Conservation (phyloP, 495 filamentous ascomycete species). For the Evernia prunastri region DNA sequence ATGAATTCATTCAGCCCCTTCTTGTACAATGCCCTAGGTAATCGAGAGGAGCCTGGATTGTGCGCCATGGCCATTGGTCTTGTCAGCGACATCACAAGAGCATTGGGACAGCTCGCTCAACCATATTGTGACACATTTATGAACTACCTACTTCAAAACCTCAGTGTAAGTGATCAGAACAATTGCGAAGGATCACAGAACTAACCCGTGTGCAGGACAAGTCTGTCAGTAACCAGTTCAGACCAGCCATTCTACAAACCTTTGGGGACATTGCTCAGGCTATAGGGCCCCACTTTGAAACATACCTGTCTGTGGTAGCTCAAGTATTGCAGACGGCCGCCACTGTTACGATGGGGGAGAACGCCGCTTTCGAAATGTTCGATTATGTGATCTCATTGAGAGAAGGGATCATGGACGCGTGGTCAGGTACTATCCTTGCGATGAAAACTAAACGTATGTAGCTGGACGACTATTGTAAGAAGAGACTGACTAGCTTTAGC, state of each 20-base stretch:
- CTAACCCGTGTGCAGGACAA: slow-evolving; percentile 26
- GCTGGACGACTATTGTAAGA: neutral
- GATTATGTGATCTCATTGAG: slow-evolving; percentile 92
- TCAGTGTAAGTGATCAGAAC: slow-evolving; percentile 55
- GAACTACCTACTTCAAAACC: slow-evolving; percentile 88
- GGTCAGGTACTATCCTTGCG: slow-evolving; percentile 89
- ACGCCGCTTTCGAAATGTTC: slow-evolving; percentile 79
- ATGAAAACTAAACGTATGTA: slow-evolving; percentile 78
- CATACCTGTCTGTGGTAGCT: slow-evolving; percentile 84
- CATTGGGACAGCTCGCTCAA: slow-evolving; percentile 79
- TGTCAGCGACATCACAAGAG: slow-evolving; percentile 90
- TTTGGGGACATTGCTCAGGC: slow-evolving; percentile 98
- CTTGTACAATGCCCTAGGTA: slow-evolving; percentile 85
- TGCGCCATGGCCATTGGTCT: slow-evolving; percentile 97
- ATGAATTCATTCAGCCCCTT: slow-evolving; percentile 91
- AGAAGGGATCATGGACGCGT: slow-evolving; percentile 98
- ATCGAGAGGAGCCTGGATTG: slow-evolving; percentile 88
- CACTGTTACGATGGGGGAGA: slow-evolving; percentile 61
- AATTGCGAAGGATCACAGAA: neutral
- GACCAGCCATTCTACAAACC: slow-evolving; percentile 94
- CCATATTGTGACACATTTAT: slow-evolving; percentile 96
- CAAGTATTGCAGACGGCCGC: slow-evolving; percentile 91
- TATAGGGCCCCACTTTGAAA: slow-evolving; percentile 86
- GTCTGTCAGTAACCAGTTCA: slow-evolving; percentile 82
- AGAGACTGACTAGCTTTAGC: slow-evolving; percentile 40